Percentiles rank a stretch among this genome's conserved stretches.
These are phyloP conservation scores for Beauveria rudraprayagi DNA, from an alignment of 2,329 filamentous ascomycete species.

Conservation along the genomic window DNA sequence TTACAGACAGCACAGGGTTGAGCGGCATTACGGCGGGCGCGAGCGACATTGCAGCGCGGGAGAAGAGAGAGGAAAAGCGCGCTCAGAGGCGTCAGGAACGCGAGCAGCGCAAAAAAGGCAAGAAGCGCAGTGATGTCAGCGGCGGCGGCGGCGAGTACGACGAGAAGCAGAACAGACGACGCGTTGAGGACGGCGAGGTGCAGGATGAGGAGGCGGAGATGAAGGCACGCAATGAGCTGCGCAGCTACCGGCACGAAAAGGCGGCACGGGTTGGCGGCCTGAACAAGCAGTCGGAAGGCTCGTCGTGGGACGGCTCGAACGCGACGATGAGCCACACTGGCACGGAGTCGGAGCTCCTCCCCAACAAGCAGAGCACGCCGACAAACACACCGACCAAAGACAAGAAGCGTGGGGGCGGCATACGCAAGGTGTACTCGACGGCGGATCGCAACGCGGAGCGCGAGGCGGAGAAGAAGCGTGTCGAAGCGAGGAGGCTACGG, in stretches of 20 bases:
- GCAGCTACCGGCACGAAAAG: slow-evolving; percentile 79
- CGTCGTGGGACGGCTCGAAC: slow-evolving; percentile 67
- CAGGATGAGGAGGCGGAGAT: slow-evolving; percentile 59
- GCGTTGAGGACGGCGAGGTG: slow-evolving; percentile 48
- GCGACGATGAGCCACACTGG: slow-evolving; percentile 59
- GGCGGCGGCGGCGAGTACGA: slow-evolving; percentile 18
- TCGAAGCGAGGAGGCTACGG: slow-evolving; percentile 48
- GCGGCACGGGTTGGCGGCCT: slow-evolving; percentile 81
- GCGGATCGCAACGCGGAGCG: slow-evolving; percentile 45
- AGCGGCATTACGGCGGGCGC: slow-evolving; percentile 51
- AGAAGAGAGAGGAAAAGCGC: slow-evolving; percentile 47
- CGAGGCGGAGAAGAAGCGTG: slow-evolving; percentile 46
- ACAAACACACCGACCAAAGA: slow-evolving; percentile 44
- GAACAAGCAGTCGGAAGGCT: slow-evolving; percentile 74
- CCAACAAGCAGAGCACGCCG: slow-evolving; percentile 48
- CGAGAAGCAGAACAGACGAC: slow-evolving; percentile 22
- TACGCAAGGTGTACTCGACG: slow-evolving; percentile 55
- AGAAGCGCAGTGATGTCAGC: slow-evolving; percentile 17
- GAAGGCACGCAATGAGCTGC: slow-evolving; percentile 59
- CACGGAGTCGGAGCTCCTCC: slow-evolving; percentile 50
- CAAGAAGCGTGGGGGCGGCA: slow-evolving; percentile 29
- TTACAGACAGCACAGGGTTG: slow-evolving; percentile 38
- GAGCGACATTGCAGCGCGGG: slow-evolving; percentile 46
- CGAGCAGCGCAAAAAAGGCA: slow-evolving; percentile 15
- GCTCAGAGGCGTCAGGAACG: slow-evolving; percentile 36